phyloP scores from a whole-genome alignment of 768 basidiomycete genomes.

The Mycena chlorophos region DNA sequence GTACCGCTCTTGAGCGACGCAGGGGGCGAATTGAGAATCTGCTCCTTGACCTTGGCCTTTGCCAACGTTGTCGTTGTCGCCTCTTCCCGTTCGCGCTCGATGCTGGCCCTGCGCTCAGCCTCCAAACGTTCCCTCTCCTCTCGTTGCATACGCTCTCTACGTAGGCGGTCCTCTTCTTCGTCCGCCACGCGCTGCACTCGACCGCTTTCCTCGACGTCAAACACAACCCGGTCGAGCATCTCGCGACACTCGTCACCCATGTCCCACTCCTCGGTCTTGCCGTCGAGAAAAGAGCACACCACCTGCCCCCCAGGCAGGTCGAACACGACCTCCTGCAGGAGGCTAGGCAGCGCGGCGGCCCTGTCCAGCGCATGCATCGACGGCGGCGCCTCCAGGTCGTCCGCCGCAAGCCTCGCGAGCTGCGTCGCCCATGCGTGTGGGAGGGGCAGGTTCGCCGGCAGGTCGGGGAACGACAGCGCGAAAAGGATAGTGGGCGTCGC shows the following conservation, averaged over 20 bases:
- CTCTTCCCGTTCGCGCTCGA: slow-evolving; percentile 25
- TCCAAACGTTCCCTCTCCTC: slow-evolving; percentile 25
- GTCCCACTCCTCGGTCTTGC: slow-evolving; percentile 49
- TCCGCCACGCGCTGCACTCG: slow-evolving; percentile 40
- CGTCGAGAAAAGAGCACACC: slow-evolving; percentile 60
- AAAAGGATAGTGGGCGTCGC: slow-evolving; percentile 59
- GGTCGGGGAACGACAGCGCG: slow-evolving; percentile 47
- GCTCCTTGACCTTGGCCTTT: slow-evolving; percentile 59
- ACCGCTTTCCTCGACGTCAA: slow-evolving; percentile 52
- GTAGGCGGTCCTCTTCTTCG: slow-evolving; percentile 4
- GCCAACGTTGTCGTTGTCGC: no score
- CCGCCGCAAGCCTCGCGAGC: slow-evolving; percentile 48
- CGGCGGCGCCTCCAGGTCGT: slow-evolving; percentile 47
- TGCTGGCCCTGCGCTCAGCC: slow-evolving; percentile 28
- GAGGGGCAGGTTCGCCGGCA: slow-evolving; percentile 41
- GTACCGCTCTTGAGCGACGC: slow-evolving; percentile 11
- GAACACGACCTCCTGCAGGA: slow-evolving; percentile 62
- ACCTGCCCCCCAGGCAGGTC: slow-evolving; percentile 52
- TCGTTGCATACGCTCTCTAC: slow-evolving; percentile 2
- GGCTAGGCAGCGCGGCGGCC: slow-evolving; percentile 54
- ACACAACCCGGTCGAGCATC: slow-evolving; percentile 50
- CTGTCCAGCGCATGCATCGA: slow-evolving; percentile 47
- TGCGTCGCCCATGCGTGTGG: slow-evolving; percentile 58
- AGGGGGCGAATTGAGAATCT: slow-evolving; percentile 29
- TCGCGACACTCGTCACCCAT: slow-evolving; percentile 39